Conservation (phyloP, 2,329 filamentous ascomycete species). For the Penicillium vulpinum region DNA sequence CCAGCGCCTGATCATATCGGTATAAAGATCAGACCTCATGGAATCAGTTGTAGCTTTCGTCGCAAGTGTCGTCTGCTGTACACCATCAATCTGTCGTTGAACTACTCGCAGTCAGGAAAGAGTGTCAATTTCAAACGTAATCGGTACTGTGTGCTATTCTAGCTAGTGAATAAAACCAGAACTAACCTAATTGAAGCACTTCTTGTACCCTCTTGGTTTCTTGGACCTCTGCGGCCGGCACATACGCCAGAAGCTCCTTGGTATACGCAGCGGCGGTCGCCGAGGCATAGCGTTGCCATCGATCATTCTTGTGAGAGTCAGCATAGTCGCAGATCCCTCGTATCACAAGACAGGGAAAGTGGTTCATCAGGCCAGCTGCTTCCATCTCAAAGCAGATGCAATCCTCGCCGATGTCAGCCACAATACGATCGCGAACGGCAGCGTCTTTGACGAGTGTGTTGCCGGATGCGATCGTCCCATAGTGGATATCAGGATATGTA, state of each 20-base stretch:
- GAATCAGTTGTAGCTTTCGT: slow-evolving; percentile 9
- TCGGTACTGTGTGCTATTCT: no score
- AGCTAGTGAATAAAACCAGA: no score
- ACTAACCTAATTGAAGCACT: no score
- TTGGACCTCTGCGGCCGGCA: no score
- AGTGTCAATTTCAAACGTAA: no score
- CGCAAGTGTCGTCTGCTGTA: slow-evolving; percentile 3
- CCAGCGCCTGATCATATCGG: slow-evolving; percentile 4
- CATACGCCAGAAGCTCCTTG: slow-evolving; percentile 11
- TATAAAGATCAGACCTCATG: background rate
- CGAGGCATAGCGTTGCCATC: slow-evolving; percentile 16
- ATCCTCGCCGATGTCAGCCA: slow-evolving; percentile 1
- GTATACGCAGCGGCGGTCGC: slow-evolving; percentile 16
- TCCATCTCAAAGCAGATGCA: slow-evolving; percentile 18
- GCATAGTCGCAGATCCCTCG: slow-evolving; percentile 23
- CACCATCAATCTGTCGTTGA: slow-evolving; percentile 3
- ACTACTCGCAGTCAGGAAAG: no score
- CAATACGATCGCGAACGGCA: slow-evolving; percentile 8
- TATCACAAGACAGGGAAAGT: slow-evolving; percentile 17
- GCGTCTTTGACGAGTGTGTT: slow-evolving; percentile 24
- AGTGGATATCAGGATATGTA: slow-evolving; percentile 22
- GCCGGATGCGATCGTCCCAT: slow-evolving; percentile 29
- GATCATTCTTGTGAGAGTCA: slow-evolving; percentile 20
- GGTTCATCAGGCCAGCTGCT: slow-evolving; percentile 17
- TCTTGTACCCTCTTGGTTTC: no score